phyloP scores from a whole-genome alignment of 139 green algal genomes.

The Spirogloea muscicola region DNA sequence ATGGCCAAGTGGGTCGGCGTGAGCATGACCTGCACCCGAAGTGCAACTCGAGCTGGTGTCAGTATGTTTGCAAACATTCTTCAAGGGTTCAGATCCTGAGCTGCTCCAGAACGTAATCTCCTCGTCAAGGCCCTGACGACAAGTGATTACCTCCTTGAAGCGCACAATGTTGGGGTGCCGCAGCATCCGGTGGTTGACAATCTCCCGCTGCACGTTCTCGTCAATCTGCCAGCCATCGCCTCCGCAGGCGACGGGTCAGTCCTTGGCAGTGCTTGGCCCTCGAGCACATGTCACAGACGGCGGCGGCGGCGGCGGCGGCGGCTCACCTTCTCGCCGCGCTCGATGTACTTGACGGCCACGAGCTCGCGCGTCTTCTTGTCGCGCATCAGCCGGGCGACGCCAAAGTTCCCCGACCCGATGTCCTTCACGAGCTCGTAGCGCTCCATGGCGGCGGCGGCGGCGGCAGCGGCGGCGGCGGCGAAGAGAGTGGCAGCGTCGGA shows the following conservation, averaged over 20 bases:
- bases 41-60: background rate
- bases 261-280: background rate
- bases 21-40: slow-evolving; percentile 81
- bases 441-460: no score
- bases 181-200: slow-evolving; percentile 89
- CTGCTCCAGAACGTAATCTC: no score
- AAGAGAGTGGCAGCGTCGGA: no score
- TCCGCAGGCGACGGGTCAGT: slow-evolving; percentile 32
- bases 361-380: slow-evolving; percentile 66
- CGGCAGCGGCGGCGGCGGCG: no score
- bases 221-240: no score
- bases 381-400: slow-evolving; percentile 73
- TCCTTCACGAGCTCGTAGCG: slow-evolving; percentile 17
- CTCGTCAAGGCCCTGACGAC: no score
- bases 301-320: no score
- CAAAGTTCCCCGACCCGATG: slow-evolving; percentile 91
- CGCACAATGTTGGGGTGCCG: slow-evolving; percentile 89
- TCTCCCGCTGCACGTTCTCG: slow-evolving; percentile 93
- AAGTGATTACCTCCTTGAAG: slow-evolving; percentile 90
- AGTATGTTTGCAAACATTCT: no score
- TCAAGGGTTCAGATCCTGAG: no score
- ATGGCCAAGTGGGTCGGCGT: slow-evolving; percentile 71
- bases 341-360: slow-evolving; percentile 79
- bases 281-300: no score
- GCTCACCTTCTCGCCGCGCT: slow-evolving; percentile 66